phyloP scores from a whole-genome alignment of 2,329 filamentous ascomycete species.

The Lachnum nothofagi region DNA sequence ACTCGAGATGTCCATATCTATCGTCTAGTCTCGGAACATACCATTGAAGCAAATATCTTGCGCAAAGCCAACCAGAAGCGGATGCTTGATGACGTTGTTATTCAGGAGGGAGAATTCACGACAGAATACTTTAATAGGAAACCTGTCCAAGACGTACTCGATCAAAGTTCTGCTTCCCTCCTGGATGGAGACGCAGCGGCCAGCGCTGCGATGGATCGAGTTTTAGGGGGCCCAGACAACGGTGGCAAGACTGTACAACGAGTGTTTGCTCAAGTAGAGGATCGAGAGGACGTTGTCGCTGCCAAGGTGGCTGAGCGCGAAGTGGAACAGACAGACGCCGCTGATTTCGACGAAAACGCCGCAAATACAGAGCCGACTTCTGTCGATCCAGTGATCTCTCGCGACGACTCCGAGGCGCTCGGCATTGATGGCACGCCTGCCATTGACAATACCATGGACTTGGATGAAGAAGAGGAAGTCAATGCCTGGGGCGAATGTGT shows the following conservation, averaged over 20 bases:
- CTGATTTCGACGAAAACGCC: slow-evolving; percentile 71
- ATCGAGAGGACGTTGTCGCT: slow-evolving; percentile 83
- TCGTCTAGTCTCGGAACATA: slow-evolving; percentile 85
- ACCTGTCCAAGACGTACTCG: slow-evolving; percentile 62
- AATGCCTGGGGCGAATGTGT: slow-evolving; percentile 57
- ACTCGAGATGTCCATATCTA: slow-evolving; percentile 98
- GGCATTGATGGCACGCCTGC: slow-evolving; percentile 30
- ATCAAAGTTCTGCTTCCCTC: slow-evolving; percentile 45
- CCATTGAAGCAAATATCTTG: slow-evolving; percentile 95
- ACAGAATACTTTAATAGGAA: slow-evolving; percentile 90
- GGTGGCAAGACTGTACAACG: slow-evolving; percentile 62
- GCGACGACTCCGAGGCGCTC: slow-evolving; percentile 39
- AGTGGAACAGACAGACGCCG: slow-evolving; percentile 75
- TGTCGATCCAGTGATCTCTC: slow-evolving; percentile 27
- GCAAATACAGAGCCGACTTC: slow-evolving; percentile 29
- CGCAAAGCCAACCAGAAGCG: slow-evolving; percentile 96
- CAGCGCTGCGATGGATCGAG: slow-evolving; percentile 77
- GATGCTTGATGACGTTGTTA: slow-evolving; percentile 95
- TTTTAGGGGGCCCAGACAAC: slow-evolving; percentile 58
- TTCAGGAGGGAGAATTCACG: slow-evolving; percentile 96
- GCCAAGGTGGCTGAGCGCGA: slow-evolving; percentile 86
- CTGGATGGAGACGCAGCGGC: slow-evolving; percentile 66
- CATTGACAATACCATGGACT: slow-evolving; percentile 19
- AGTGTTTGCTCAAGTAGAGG: slow-evolving; percentile 83
- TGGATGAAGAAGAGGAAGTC: slow-evolving; percentile 43